A percentile compares a stretch with the other conserved stretches of the same genome.
These are phyloP conservation scores for Acacia acuminata DNA, from an alignment of 306 rosid genomes.

Conservation along the genomic window DNA sequence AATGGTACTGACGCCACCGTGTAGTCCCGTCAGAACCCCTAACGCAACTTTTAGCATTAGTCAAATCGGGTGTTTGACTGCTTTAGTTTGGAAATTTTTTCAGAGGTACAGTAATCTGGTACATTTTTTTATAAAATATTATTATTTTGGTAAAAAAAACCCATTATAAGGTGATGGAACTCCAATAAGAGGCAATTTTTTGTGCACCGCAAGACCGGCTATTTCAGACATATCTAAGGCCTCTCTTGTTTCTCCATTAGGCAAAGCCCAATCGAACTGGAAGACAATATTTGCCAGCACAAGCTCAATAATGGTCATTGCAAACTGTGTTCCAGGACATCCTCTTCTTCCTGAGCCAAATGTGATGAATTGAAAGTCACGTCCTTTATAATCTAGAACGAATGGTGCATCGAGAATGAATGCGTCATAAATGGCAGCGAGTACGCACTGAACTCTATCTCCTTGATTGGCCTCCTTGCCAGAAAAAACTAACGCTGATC, in stretches of 20 bases:
- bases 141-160: too few relatives aligned
- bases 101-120: too few relatives aligned
- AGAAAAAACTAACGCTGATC: slow-evolving; percentile 52
- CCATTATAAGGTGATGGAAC: slow-evolving; percentile 10
- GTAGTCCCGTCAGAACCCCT: too few relatives aligned
- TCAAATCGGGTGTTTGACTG: too few relatives aligned
- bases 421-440: slow-evolving; percentile 80
- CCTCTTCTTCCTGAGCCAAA: slow-evolving; percentile 44
- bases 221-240: slow-evolving; percentile 45
- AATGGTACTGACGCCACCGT: too few relatives aligned
- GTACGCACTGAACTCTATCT: slow-evolving; percentile 51
- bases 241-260: slow-evolving; percentile 21
- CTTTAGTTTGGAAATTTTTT: too few relatives aligned
- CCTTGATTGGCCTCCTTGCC: slow-evolving; percentile 30
- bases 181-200: slow-evolving; percentile 39
- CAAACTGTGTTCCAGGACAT: slow-evolving; percentile 42
- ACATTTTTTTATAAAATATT: too few relatives aligned
- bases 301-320: slow-evolving; percentile 29
- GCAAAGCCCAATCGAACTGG: slow-evolving; percentile 42
- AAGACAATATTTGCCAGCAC: slow-evolving; percentile 38
- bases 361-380: slow-evolving; percentile 40
- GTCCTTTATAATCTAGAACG: slow-evolving; percentile 35
- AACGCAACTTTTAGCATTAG: too few relatives aligned
- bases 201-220: slow-evolving; percentile 27
- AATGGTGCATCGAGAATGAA: slow-evolving; percentile 66